Evolutionary conservation across 164 flowering plant genomes (phyloP), one percentile per base, ranked within the genome.

Genomic region (Tinospora cordifolia): DNA sequence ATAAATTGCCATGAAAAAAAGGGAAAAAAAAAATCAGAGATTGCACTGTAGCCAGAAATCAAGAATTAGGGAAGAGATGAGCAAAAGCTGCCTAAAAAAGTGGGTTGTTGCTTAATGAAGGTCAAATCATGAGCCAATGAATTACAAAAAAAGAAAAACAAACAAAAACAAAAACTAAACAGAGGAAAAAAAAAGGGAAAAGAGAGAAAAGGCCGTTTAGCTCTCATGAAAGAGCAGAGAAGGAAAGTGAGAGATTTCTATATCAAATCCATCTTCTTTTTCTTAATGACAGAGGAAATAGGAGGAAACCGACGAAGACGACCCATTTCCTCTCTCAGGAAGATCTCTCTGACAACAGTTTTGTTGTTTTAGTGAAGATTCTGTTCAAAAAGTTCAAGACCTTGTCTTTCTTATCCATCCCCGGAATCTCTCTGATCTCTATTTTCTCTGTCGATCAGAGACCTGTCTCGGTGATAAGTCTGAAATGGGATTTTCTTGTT

Each of bases 61-160:
- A 40, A 68, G 72, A 71, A 69, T 59, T 65, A 38, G 70, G 41
- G 34, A 67, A 63, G 77, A 26, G 63, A 59, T 24, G 85, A 84
- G 88, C 51, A 72, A 86, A 81, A 79, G 78, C 66, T 81, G 92
- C 87, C 92, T 82, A 76, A 78, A 84, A 82, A 75, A 68, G 68
- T 76, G 90, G 90, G 79, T 82, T 75, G 85, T 81, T 82, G 73
- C 46, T 64, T 80, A 82, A 82, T 86, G 85, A 80, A 78, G 76
- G 84, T 78, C 85, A 82, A 77, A 83, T 76, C 79, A 81, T 71
- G 78, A 62, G 62, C 75, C 77, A 77, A 76, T 76, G 77, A 77
- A 76, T 80, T 70, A 70, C 66, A 75, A 64, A 75, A 49, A 51
- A 58, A 68, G 24, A 39, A 26, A 19, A 21, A 24, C 54, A 66